Conservation (phyloP, 345 rosid genomes). For the Isatis tinctoria region DNA sequence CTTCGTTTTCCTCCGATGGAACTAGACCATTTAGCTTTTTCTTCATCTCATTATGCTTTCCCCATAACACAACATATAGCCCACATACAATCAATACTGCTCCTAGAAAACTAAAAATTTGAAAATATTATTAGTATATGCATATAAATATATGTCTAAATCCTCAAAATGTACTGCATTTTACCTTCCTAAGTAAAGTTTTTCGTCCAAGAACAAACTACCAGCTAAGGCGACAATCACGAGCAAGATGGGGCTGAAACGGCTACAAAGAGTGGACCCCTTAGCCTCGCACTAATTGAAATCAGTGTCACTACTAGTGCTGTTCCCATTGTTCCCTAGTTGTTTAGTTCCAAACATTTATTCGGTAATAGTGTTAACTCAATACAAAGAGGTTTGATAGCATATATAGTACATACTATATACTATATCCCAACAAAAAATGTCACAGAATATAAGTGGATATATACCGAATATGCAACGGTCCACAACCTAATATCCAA, state of each 20-base stretch:
- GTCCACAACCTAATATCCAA: conserved; percentile 50
- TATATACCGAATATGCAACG: conserved; percentile 38
- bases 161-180: background rate
- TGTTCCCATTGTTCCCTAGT: conserved; percentile 38
- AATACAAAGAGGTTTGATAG: background rate
- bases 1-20: background rate
- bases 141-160: no score
- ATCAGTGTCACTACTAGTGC: conserved; percentile 30
- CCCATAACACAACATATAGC: conserved; percentile 54
- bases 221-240: conserved; percentile 35
- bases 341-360: background rate
- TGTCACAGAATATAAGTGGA: background rate
- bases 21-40: conserved; percentile 29
- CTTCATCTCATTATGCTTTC: conserved; percentile 39
- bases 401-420: no score
- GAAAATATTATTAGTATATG: background rate
- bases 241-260: conserved; percentile 38
- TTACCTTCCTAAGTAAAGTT: conserved; percentile 45
- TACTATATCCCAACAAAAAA: background rate
- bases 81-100: conserved; percentile 43
- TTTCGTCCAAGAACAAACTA: conserved; percentile 32
- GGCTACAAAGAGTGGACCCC: conserved; percentile 41
- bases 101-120: conserved; percentile 44
- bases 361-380: background rate
- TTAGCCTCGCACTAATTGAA: conserved; percentile 29